These are phyloP conservation scores for Macrophomina pseudophaseolina DNA, from an alignment of 2,329 filamentous ascomycete species.

Conservation along the genomic window DNA sequence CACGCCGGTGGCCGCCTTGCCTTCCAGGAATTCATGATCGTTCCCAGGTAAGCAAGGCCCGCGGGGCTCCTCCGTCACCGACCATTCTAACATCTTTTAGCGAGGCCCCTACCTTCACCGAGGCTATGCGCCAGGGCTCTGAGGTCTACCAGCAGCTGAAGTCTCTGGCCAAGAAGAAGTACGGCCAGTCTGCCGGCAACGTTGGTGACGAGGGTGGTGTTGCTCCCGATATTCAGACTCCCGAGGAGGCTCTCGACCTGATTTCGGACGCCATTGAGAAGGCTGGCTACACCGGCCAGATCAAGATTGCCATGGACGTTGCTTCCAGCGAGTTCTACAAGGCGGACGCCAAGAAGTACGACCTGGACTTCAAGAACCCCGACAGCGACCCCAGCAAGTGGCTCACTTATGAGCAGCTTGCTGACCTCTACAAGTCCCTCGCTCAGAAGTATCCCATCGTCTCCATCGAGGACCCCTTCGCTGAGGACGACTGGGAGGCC, in stretches of 20 bases:
- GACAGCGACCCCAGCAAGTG: conserved; percentile 95
- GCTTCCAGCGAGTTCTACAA: conserved; percentile 99
- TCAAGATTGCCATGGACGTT: conserved; percentile 99
- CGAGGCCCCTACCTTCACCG: conserved; percentile 85
- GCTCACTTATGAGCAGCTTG: conserved; percentile 98
- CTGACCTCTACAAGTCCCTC: conserved; percentile 85
- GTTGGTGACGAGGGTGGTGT: conserved; percentile 99
- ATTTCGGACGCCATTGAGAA: conserved; percentile 93
- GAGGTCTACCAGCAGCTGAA: conserved; percentile 99
- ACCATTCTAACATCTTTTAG: conserved; percentile 48
- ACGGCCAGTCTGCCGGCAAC: conserved; percentile 97
- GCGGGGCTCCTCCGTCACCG: too few species aligned
- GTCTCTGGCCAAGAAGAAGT: conserved; percentile 97
- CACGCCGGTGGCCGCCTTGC: conserved; percentile 91
- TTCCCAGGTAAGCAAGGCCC: conserved; percentile 49
- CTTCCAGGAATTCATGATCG: conserved; percentile 65
- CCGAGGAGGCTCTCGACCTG: conserved; percentile 94
- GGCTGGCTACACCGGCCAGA: conserved; percentile 92
- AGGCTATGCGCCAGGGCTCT: conserved; percentile 93
- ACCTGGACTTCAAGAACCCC: conserved; percentile 99
- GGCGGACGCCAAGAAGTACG: conserved; percentile 94
- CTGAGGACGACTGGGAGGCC: conserved; percentile 99
- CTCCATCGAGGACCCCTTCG: conserved; percentile 98
- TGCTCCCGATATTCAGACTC: conserved; percentile 96
- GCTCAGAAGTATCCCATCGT: conserved; percentile 97